Conservation (phyloP, 2,329 filamentous ascomycete genomes). For the Sclerotinia spermophila region DNA sequence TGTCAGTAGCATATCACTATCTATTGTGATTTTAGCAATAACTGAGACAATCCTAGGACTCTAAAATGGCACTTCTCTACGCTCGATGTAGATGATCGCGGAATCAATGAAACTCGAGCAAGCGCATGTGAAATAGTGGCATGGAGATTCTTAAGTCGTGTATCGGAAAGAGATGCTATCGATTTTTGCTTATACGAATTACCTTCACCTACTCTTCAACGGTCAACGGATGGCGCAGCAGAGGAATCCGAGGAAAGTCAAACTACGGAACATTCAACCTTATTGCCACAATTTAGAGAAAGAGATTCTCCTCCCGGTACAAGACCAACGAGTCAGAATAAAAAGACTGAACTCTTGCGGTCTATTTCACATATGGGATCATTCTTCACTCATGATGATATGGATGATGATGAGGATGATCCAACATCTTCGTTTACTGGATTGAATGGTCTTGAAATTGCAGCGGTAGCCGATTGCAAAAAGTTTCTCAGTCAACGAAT, state of each 20-base stretch:
- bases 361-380: slow-evolving; percentile 51
- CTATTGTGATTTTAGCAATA: neutral
- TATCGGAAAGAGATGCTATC: slow-evolving; percentile 70
- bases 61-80: slow-evolving; percentile 71
- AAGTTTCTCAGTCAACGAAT: slow-evolving; percentile 77
- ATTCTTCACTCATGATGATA: slow-evolving; percentile 38
- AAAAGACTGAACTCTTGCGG: slow-evolving; percentile 38
- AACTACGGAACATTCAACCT: slow-evolving; percentile 29
- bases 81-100: slow-evolving; percentile 57
- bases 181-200: slow-evolving; percentile 73
- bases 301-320: slow-evolving; percentile 18
- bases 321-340: slow-evolving; percentile 28
- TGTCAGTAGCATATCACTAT: slow-evolving; percentile 50
- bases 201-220: slow-evolving; percentile 39
- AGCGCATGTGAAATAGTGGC: slow-evolving; percentile 77
- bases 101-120: slow-evolving; percentile 64
- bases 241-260: slow-evolving; percentile 20
- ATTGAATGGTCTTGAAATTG: slow-evolving; percentile 84
- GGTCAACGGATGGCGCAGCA: slow-evolving; percentile 2
- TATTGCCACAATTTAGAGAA: slow-evolving; percentile 34
- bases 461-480: slow-evolving; percentile 76
- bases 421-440: slow-evolving; percentile 70
- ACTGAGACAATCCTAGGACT: slow-evolving; percentile 47
- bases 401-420: slow-evolving; percentile 52
- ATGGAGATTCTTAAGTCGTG: slow-evolving; percentile 69